Percentiles rank a stretch among this genome's conserved stretches.
Evolutionary conservation across 2,329 filamentous ascomycete genomes (phyloP).

Genomic region (Raffaelea ambrosiae): DNA sequence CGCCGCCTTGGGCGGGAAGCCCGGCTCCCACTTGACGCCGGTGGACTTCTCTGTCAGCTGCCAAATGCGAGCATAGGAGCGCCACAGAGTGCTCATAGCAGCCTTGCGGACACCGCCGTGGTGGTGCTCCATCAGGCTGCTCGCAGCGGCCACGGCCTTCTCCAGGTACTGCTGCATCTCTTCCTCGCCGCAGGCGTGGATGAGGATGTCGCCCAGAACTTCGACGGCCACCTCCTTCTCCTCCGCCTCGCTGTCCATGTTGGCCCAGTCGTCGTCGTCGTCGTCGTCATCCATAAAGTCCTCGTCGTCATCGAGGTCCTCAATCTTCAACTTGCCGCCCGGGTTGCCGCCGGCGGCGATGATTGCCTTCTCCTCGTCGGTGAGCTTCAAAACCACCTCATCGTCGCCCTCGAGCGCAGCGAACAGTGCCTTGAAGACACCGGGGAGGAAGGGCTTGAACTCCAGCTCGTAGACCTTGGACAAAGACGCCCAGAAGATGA

Average conservation of each 20-base stretch:
- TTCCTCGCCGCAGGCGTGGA: constrained; percentile 71
- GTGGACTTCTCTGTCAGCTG: constrained; percentile 72
- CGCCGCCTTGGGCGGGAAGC: constrained; percentile 72
- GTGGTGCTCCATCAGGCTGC: constrained; percentile 74
- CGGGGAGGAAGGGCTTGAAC: constrained; percentile 68
- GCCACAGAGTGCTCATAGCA: constrained; percentile 84
- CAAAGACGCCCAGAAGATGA: constrained; percentile 92
- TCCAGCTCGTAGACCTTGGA: constrained; percentile 87
- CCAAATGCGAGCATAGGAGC: constrained; percentile 86
- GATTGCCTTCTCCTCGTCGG: constrained; percentile 64
- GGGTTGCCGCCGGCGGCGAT: constrained; percentile 45
- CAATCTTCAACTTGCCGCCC: constrained; percentile 75
- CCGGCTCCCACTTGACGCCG: constrained; percentile 79
- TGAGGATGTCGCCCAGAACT: constrained; percentile 86
- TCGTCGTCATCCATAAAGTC: constrained; percentile 57
- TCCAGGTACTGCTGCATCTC: constrained; percentile 73
- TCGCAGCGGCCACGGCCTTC: constrained; percentile 73
- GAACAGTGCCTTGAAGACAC: constrained; percentile 72
- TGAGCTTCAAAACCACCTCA: constrained; percentile 70
- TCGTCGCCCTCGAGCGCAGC: constrained; percentile 82
- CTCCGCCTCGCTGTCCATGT: constrained; percentile 72
- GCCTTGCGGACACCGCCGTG: constrained; percentile 94
- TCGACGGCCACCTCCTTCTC: constrained; percentile 98
- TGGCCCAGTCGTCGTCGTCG: constrained; percentile 77
- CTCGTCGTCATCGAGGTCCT: constrained; percentile 44